Conservation (phyloP, 2,329 filamentous ascomycete species). For the Ceratocystis eucalypticola region DNA sequence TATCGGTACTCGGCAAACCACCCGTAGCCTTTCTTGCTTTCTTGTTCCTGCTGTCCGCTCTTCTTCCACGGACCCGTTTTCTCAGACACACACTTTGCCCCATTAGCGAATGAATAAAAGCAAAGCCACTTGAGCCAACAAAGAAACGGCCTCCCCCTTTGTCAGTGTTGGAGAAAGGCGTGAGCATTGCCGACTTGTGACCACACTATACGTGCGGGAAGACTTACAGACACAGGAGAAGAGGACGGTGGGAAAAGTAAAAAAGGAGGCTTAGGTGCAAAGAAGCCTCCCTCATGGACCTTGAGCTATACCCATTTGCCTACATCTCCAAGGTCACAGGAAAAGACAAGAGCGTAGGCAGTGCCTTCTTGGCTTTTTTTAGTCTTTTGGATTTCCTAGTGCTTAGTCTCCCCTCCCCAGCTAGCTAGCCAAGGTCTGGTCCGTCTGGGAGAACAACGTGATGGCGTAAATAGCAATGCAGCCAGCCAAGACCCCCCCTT, state of each 20-base stretch:
- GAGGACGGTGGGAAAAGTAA: not conserved
- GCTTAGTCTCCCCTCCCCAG: not conserved
- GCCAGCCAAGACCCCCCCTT: not conserved
- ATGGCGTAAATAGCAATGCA: not conserved
- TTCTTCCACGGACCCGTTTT: not conserved
- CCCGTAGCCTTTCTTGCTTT: not conserved
- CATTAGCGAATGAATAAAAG: not conserved
- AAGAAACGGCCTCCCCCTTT: not conserved
- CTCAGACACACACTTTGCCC: not conserved
- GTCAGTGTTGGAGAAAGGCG: too few species aligned
- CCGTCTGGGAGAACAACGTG: not conserved
- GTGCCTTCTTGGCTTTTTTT: not conserved
- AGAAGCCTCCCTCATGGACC: not conserved
- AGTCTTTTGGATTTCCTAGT: not conserved
- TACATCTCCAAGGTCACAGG: not conserved
- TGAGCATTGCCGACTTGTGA: not conserved
- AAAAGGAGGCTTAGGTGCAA: not conserved
- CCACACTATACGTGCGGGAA: not conserved
- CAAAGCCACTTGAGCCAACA: not conserved
- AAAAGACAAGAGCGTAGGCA: not conserved
- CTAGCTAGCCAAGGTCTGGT: not conserved
- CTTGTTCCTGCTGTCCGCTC: not conserved
- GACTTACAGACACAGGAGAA: not conserved
- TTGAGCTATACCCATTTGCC: not conserved
- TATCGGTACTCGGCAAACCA: slow-evolving; percentile 2